Evolutionary conservation across 257 asterid species (phyloP).

Genomic region (Lithospermum erythrorhizon): DNA sequence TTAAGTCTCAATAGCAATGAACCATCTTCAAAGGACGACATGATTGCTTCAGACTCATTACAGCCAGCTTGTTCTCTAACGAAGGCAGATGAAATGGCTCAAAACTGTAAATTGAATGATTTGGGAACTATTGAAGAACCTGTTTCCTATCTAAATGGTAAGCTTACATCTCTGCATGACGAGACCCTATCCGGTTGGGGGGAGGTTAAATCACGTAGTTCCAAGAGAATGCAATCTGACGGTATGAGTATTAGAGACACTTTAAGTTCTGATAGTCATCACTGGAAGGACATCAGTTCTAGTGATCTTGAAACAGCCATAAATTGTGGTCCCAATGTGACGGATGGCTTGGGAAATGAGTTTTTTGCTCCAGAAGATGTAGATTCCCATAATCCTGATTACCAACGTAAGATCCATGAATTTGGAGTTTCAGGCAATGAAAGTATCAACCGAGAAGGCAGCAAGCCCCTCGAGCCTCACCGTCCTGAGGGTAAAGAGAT

Average conservation of each 20-base stretch:
- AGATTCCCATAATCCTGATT: conserved; percentile 14
- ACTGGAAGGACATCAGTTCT: conserved; percentile 3
- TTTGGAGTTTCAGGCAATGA: conserved; percentile 21
- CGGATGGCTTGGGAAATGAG: conserved; percentile 19
- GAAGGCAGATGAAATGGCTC: conserved; percentile 9
- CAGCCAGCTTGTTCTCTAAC: conserved; percentile 35
- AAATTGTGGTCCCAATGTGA: conserved; percentile 5
- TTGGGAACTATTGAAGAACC: conserved; percentile 24
- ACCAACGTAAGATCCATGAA: conserved; percentile 18
- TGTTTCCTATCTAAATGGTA: conserved; percentile 17
- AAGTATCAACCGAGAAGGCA: conserved; percentile 19
- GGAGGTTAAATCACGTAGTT: conserved; percentile 37
- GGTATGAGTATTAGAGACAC: conserved; percentile 10
- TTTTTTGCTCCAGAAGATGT: conserved; percentile 14
- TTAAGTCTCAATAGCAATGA: conserved; percentile 27
- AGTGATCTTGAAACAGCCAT: conserved; percentile 6
- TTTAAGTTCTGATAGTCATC: conserved; percentile 5
- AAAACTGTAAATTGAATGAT: background rate
- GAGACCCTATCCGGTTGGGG: conserved; percentile 23
- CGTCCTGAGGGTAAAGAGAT: conserved; percentile 19
- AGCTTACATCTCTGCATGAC: conserved; percentile 14
- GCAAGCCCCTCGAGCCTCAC: conserved; percentile 20
- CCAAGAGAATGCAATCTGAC: conserved; percentile 23
- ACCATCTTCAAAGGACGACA: conserved; percentile 20
- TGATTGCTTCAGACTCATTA: conserved; percentile 18